Conservation (phyloP, 371 early-diverging fungal genomes). For the Rhizopus microsporus region DNA sequence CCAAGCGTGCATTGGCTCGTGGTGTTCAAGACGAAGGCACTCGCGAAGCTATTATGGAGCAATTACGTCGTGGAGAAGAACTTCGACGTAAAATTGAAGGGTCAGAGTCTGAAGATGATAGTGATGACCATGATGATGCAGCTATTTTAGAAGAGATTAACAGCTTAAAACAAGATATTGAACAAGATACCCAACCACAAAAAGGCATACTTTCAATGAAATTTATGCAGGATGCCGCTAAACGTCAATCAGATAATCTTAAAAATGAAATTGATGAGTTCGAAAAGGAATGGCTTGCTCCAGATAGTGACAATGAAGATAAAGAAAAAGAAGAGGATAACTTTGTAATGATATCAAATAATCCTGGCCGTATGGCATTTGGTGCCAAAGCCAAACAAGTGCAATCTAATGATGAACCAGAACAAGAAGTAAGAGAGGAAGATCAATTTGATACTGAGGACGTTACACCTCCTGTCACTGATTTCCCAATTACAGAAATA, state of each 20-base stretch:
- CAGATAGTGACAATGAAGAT: conserved; percentile 43
- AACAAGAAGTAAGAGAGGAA: conserved; percentile 30
- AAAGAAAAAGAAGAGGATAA: conserved; percentile 27
- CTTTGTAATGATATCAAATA: conserved; percentile 43
- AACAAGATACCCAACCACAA: conserved; percentile 56
- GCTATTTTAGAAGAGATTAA: conserved; percentile 38
- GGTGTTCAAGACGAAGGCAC: conserved; percentile 72
- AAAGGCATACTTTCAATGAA: conserved; percentile 94
- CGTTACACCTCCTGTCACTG: conserved; percentile 35
- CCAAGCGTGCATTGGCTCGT: conserved; percentile 74
- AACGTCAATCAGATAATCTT: conserved; percentile 53
- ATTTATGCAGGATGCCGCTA: conserved; percentile 90
- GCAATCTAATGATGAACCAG: conserved; percentile 4
- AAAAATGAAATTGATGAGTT: conserved; percentile 54
- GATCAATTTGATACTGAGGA: conserved; percentile 52
- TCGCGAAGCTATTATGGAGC: conserved; percentile 84
- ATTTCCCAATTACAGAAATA: conserved; percentile 38
- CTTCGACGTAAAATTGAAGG: conserved; percentile 84
- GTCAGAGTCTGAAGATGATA: conserved; percentile 54
- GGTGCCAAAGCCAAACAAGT: conserved; percentile 40
- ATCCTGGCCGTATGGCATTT: conserved; percentile 67
- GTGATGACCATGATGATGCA: conserved; percentile 52
- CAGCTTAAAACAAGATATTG: conserved; percentile 47
- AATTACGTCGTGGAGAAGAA: conserved; percentile 80
- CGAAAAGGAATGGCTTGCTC: conserved; percentile 43